These are phyloP conservation scores for Globisporangium viniferum DNA, from an alignment of 352 stramenopile species.

Conservation along the genomic window DNA sequence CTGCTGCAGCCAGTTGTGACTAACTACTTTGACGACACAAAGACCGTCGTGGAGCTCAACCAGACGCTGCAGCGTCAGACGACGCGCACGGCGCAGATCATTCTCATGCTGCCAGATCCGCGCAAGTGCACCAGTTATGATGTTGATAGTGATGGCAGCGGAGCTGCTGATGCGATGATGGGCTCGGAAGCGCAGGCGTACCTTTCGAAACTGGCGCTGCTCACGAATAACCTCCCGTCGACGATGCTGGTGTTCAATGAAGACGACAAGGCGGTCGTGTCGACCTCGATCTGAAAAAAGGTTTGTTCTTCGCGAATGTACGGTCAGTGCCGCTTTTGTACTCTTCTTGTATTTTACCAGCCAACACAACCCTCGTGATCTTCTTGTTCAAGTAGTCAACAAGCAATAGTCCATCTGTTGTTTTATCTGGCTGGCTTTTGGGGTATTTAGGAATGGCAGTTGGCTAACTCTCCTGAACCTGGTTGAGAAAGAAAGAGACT, in stretches of 20 bases:
- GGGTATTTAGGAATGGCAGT: neutral
- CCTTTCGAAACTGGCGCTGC: constrained; percentile 29
- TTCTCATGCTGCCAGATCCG: constrained; percentile 44
- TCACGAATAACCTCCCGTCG: constrained; percentile 45
- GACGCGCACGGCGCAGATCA: constrained; percentile 34
- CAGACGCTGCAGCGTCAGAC: constrained; percentile 46
- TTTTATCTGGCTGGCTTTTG: neutral
- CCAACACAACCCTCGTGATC: neutral
- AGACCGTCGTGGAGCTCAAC: constrained; percentile 36
- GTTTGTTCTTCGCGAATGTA: neutral
- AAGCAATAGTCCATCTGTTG: neutral
- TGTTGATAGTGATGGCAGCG: neutral
- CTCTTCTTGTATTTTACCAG: neutral
- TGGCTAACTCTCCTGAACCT: no score
- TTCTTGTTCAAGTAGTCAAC: neutral
- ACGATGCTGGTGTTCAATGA: constrained; percentile 54
- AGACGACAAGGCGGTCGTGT: constrained; percentile 39
- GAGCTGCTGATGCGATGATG: neutral
- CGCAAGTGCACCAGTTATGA: neutral
- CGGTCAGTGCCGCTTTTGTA: neutral
- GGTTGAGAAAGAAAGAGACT: no score
- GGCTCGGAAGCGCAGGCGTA: constrained; percentile 17
- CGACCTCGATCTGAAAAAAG: constrained; percentile 34
- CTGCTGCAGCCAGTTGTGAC: constrained; percentile 3
- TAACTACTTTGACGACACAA: constrained; percentile 23